Evolutionary conservation across 805 yeast species (phyloP), one percentile per base, ranked within the genome.

Genomic region (Kluyveromyces starmeri): DNA sequence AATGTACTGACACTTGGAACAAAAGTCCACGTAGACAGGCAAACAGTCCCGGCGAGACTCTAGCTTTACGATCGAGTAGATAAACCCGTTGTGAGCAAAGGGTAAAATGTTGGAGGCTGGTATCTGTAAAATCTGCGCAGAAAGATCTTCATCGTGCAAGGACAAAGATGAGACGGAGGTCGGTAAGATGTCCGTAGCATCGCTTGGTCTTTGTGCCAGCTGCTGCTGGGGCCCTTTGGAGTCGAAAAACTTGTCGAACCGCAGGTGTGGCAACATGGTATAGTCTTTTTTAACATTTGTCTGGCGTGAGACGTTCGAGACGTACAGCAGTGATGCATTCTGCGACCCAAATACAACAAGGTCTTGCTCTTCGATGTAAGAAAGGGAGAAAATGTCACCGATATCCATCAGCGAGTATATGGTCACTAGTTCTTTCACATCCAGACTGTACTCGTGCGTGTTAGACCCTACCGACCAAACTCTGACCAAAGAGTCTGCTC

Each of bases 61-160:
- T 36, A 50, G 31, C 36, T 46, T 51, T 27, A 46, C 49, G 30
- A 83, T 73, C 27, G 86, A 69, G 55, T 88, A 86, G 9, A 89
- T 77, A 46, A 83, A 89, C 11, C 97, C 95, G 50, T 83, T 75
- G 54, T 89, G 98, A 2, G 98, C 96, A 58, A 83, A 89, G 4
- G 75, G 64, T 4, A 83, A 66, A 28, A 76, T 71, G 50, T 86
- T 78, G 14, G 66, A 59, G 4, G 75, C 61, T 0, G 84, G 83
- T 8, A 85, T 71, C 55, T 89, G 86, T 25, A 79, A 64, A 27
- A 82, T 62, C 27, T 64, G 18, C 2, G 15, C 13, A 12, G 25
- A 15, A 6, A 28, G 2, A 8, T 24, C 17, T n/a, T 23, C 27
- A 5, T 21, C 14, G 4, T 23, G 24, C 10, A 16, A 11, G 4